Base-by-base conservation (phyloP, 192 early-diverging fungal species). In the Coemansia sp. region DNA sequence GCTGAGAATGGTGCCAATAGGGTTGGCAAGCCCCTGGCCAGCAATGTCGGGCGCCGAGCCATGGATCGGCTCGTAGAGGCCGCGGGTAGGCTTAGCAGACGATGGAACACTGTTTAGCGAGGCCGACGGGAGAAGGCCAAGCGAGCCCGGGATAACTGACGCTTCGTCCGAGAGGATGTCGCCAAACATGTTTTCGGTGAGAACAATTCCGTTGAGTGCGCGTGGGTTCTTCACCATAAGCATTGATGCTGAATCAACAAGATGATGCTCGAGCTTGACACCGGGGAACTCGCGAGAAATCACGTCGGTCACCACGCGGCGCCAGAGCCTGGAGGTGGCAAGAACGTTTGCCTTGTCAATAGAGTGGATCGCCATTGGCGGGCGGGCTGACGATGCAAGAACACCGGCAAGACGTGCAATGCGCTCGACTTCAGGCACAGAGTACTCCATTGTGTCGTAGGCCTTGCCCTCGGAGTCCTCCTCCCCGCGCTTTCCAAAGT, bases 161-260 rank as follows among this genome's bases (percentile, higher is more conserved):
- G 94, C 92, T 79, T 99, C 97, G 75, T 99, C 97, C 22, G 89
- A 90, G 58, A 99, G 85, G 74, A 99, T 98, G 71, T 99, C 97
- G 65, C 97, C 97, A 92, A 99, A 99, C 95, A 99, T 96, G 85
- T 99, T 99, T 74, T 98, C 97, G 17, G 96, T 99, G 65, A 99
- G 83, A 42, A 99, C 87, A 49, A 99, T 87, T 65, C 97, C 97
- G 78, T 99, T 99, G 42, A 99, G 84, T 44, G 84, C 86, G 16
- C 86, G 87, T 19, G 96, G 97, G 86, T 89, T 93, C 81, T 90
- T 91, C 67, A 99, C 89, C 88, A 99, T 92, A 69, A 90, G 88
- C 97, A 99, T 99, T 56, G 97, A 92, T 40, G 94, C 94, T 14
- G 95, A 95, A 83, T 99, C 97, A 13, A 99, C 96, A 40, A 98